Conservation (phyloP, 1,139 yeast species). For the Waltiozyma sp. region DNA sequence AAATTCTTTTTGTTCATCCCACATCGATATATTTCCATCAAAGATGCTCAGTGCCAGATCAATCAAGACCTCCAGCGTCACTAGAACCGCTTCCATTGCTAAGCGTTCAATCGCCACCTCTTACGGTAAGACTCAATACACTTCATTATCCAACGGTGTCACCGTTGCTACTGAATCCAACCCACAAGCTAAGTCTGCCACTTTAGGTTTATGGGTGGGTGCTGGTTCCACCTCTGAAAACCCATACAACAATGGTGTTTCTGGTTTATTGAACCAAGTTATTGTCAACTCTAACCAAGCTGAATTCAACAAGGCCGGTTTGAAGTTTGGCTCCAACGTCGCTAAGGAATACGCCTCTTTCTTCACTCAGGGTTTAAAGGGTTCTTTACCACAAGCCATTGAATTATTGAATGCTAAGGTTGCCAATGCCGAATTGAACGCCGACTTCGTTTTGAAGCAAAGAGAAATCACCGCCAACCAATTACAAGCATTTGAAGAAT, state of each 20-base stretch:
- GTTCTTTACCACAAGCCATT: constrained; percentile 14
- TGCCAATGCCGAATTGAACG: constrained; percentile 28
- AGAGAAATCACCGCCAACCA: constrained; percentile 28
- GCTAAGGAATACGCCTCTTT: constrained; percentile 45
- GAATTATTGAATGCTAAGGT: constrained; percentile 23
- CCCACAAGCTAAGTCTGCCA: constrained; percentile 42
- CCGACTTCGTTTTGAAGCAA: constrained; percentile 30
- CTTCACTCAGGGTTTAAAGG: constrained; percentile 31
- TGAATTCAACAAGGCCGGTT: constrained; percentile 32
- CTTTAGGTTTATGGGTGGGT: constrained; percentile 60
- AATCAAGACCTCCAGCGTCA: constrained; percentile 7
- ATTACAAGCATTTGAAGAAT: constrained; percentile 29
- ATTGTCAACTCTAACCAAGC: constrained; percentile 28
- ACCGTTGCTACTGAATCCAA: constrained; percentile 61
- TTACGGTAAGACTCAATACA: constrained; percentile 49
- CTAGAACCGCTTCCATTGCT: constrained; percentile 17
- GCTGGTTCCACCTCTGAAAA: constrained; percentile 76
- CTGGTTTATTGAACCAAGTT: constrained; percentile 49
- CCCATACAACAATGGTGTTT: constrained; percentile 69
- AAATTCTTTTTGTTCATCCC: neutral
- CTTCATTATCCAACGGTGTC: constrained; percentile 63
- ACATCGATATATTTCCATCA: neutral
- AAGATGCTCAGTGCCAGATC: constrained; percentile 17
- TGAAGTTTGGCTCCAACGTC: constrained; percentile 33
- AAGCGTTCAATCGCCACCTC: constrained; percentile 38